phyloP scores from a whole-genome alignment of 78 protist species.

The Creolimax fragrantissima region DNA sequence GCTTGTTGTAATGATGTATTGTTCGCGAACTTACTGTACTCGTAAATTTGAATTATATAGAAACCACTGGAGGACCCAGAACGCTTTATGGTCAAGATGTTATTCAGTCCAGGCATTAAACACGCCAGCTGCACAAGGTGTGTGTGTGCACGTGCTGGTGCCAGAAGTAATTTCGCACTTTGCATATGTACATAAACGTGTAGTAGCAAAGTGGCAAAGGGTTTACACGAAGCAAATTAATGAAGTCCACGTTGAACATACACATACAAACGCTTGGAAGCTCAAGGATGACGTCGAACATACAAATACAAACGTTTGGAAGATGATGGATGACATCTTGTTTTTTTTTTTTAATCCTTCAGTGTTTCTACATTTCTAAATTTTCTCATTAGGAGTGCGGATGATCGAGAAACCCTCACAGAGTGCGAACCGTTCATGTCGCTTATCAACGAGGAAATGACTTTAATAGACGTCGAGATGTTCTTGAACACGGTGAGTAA shows the following conservation, averaged over 20 bases:
- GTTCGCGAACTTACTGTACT: too few relatives aligned
- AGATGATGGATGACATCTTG: too few relatives aligned
- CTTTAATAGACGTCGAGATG: not conserved
- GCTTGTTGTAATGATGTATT: too few relatives aligned
- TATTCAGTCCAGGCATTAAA: not conserved
- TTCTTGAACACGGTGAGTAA: not conserved
- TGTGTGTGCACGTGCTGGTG: not conserved
- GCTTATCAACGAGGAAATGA: not conserved
- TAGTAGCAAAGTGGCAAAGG: not conserved
- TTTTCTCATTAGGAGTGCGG: too few relatives aligned
- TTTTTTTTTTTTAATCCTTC: too few relatives aligned
- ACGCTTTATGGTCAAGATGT: slow-evolving; percentile 1
- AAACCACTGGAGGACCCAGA: not conserved
- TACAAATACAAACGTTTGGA: too few relatives aligned
- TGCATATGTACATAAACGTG: not conserved
- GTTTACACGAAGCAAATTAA: not conserved
- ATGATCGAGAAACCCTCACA: not conserved
- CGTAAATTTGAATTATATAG: too few relatives aligned
- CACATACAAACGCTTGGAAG: not conserved
- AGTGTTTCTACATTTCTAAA: too few relatives aligned
- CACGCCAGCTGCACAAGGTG: not conserved
- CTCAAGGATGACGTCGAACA: not conserved
- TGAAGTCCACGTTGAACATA: not conserved
- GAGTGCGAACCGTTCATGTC: not conserved
- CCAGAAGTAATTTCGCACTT: not conserved